phyloP scores from a whole-genome alignment of 495 filamentous ascomycete species.

The Tuber aestivum region DNA sequence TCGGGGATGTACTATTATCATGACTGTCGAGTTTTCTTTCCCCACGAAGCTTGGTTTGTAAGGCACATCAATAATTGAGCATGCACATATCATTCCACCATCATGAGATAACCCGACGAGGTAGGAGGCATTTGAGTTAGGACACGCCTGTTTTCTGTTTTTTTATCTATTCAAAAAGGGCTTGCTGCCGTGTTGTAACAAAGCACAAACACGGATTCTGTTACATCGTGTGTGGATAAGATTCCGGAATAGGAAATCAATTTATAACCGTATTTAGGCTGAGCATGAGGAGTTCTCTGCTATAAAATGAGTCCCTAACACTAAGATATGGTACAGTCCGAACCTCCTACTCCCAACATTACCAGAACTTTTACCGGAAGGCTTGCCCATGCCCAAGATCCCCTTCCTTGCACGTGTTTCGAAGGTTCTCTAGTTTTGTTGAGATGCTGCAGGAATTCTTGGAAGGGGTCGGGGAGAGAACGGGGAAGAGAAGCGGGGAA shows the following conservation, averaged over 20 bases:
- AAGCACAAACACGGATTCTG: neutral
- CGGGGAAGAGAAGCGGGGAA: too few relatives aligned
- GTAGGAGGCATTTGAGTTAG: neutral
- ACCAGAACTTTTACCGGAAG: neutral
- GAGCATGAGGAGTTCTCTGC: neutral
- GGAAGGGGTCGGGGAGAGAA: too few relatives aligned
- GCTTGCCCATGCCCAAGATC: neutral
- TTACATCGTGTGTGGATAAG: neutral
- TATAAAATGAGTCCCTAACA: neutral
- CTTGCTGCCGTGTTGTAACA: neutral
- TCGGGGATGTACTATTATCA: neutral
- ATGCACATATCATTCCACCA: neutral
- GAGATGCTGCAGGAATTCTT: neutral
- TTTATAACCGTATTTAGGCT: neutral
- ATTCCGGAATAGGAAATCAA: neutral
- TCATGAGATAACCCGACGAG: neutral
- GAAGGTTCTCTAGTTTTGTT: neutral
- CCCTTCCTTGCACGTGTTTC: neutral
- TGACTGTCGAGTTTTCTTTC: neutral
- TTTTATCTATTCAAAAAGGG: neutral
- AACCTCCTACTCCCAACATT: neutral
- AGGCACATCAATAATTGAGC: neutral
- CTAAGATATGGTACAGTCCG: neutral
- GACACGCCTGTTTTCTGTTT: neutral
- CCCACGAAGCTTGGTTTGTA: neutral